Evolutionary conservation across 148 eudicot genomes (phyloP).

Genomic region (Salicornia ramosissima): DNA sequence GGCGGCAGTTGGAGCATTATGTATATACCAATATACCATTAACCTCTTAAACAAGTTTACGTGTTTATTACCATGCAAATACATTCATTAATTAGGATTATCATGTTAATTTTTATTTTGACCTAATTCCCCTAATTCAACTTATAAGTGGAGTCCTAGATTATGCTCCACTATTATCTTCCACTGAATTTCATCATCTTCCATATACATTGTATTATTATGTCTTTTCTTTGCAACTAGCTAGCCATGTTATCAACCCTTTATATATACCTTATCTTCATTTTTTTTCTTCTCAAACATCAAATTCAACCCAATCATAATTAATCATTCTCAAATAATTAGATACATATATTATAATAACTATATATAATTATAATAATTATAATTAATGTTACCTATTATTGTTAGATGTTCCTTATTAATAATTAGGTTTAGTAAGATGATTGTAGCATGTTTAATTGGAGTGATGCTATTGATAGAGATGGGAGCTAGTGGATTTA

Average conservation of each 20-base stretch:
- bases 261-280: background rate
- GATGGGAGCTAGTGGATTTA: constrained; percentile 22
- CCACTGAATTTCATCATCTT: background rate
- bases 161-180: constrained; percentile 20
- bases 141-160: constrained; percentile 17
- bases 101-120: constrained; percentile 4
- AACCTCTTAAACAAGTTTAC: constrained; percentile 10
- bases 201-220: constrained; percentile 18
- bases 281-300: background rate
- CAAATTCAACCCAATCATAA: background rate
- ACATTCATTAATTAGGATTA: constrained; percentile 18
- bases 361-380: background rate
- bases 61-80: constrained; percentile 26
- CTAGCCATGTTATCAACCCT: background rate
- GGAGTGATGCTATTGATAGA: constrained; percentile 24
- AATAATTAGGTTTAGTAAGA: background rate
- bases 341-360: background rate
- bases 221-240: background rate
- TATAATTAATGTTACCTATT: background rate
- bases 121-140: constrained; percentile 9
- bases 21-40: background rate
- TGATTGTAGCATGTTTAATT: constrained; percentile 11
- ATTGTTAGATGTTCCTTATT: background rate
- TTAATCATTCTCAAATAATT: background rate
- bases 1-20: constrained; percentile 25